Evolutionary conservation across 2,329 filamentous ascomycete genomes (phyloP).

Genomic region (Nemania sp.): DNA sequence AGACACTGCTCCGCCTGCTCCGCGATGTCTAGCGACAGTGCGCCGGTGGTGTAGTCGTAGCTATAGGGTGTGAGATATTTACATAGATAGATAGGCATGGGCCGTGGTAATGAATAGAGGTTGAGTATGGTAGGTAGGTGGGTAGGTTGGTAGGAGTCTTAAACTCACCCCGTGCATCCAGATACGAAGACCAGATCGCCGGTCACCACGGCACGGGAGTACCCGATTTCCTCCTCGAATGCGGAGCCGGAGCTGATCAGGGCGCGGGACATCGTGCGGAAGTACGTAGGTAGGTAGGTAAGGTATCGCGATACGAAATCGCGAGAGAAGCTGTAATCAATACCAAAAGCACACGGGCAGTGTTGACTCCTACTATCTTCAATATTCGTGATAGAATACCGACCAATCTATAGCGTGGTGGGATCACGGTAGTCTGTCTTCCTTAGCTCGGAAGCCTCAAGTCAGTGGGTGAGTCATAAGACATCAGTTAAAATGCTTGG

Average conservation of each 20-base stretch:
- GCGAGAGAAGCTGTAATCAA: too few species aligned
- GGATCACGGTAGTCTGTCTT: neutral
- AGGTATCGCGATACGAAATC: neutral
- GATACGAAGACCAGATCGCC: conserved; percentile 24
- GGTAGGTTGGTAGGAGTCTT: neutral
- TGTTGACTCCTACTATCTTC: neutral
- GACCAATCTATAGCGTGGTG: neutral
- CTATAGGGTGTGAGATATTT: neutral
- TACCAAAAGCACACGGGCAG: neutral
- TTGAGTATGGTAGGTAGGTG: neutral
- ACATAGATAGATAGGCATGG: neutral
- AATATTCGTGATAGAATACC: neutral
- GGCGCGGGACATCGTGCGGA: conserved; percentile 4
- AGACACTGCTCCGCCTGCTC: conserved; percentile 25
- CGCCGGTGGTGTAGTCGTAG: conserved; percentile 25
- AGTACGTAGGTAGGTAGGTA: too few species aligned
- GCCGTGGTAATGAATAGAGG: neutral
- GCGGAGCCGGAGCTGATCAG: conserved; percentile 24
- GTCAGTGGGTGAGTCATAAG: conserved; percentile 8
- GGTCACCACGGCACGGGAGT: conserved; percentile 23
- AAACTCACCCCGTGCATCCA: conserved; percentile 25
- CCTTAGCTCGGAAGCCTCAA: neutral
- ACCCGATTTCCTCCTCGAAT: conserved; percentile 25
- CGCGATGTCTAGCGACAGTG: conserved; percentile 20
- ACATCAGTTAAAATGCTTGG: neutral